Percentiles rank a stretch among this genome's conserved stretches.
These are phyloP conservation scores for Anthracocystis walkeri DNA, from an alignment of 1,284 basidiomycete species.

Conservation along the genomic window DNA sequence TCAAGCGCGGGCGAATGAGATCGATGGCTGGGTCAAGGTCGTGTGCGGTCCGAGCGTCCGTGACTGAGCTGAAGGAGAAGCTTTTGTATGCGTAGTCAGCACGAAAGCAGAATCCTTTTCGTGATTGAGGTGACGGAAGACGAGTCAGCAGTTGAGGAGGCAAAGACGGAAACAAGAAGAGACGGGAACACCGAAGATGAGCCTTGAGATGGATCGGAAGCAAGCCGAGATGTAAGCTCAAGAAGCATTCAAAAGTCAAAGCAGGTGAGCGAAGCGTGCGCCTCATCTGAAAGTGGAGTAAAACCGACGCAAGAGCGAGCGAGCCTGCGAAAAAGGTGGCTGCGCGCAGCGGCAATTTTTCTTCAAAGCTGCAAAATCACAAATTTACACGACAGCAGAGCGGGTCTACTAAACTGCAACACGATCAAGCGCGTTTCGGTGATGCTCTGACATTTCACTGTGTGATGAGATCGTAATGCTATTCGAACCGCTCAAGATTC, in stretches of 20 bases:
- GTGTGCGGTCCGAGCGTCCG: neutral
- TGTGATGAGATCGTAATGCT: neutral
- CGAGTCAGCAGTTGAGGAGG: neutral
- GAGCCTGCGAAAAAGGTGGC: neutral
- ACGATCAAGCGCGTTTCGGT: neutral
- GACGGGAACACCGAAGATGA: neutral
- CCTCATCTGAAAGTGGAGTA: conserved; percentile 40
- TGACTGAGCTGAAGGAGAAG: neutral
- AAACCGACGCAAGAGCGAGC: neutral
- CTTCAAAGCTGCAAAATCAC: neutral
- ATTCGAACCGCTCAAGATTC: neutral
- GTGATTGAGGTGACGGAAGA: neutral
- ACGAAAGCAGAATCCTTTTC: neutral
- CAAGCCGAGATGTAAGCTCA: conserved; percentile 17
- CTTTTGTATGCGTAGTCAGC: neutral
- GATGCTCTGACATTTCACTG: neutral
- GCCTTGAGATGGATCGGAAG: conserved; percentile 21
- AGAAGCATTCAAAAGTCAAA: conserved; percentile 7
- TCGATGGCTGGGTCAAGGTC: neutral
- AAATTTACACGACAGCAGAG: conserved; percentile 8
- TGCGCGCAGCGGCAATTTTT: conserved; percentile 1
- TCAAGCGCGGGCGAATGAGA: neutral
- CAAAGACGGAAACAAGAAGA: neutral
- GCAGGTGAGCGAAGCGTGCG: conserved; percentile 3
- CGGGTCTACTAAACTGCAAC: neutral